A percentile compares a stretch with the other conserved stretches of the same genome.
Evolutionary conservation across 768 basidiomycete species (phyloP).

Genomic region (Chalciporus chontae): DNA sequence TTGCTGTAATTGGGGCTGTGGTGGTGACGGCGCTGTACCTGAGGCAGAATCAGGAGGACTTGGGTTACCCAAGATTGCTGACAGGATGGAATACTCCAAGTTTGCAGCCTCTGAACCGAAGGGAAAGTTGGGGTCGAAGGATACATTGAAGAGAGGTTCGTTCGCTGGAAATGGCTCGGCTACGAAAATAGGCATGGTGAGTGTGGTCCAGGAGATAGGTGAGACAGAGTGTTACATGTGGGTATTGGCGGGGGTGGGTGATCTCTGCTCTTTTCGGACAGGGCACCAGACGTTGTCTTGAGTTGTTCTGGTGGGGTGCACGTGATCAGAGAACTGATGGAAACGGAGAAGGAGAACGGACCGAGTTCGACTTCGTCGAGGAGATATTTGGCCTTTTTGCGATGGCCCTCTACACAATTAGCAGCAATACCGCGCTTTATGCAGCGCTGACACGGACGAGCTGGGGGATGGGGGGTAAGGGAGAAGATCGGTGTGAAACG

Average conservation of each 20-base stretch:
- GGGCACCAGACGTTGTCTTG: conserved; percentile 28
- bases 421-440: conserved; percentile 88
- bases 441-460: conserved; percentile 94
- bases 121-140: conserved; percentile 58
- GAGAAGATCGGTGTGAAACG: not conserved
- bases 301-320: conserved; percentile 36
- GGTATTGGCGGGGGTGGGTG: conserved; percentile 25
- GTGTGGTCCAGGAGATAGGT: conserved; percentile 3
- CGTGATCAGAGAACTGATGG: conserved; percentile 20
- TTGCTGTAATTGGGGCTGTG: conserved; percentile 23
- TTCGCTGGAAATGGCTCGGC: conserved; percentile 50
- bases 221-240: conserved; percentile 28
- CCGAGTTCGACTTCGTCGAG: conserved; percentile 92
- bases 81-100: conserved; percentile 92
- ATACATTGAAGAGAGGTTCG: conserved; percentile 58
- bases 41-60: conserved; percentile 42
- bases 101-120: conserved; percentile 92
- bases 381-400: conserved; percentile 98
- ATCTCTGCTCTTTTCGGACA: conserved; percentile 30
- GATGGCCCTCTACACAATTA: conserved; percentile 88
- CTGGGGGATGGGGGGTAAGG: conserved; percentile 40
- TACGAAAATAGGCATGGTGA: conserved; percentile 13
- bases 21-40: conserved; percentile 24
- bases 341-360: conserved; percentile 32
- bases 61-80: conserved; percentile 81